Base-by-base conservation (phyloP, 2,329 filamentous ascomycete genomes). In the Penicillium rolfsii region DNA sequence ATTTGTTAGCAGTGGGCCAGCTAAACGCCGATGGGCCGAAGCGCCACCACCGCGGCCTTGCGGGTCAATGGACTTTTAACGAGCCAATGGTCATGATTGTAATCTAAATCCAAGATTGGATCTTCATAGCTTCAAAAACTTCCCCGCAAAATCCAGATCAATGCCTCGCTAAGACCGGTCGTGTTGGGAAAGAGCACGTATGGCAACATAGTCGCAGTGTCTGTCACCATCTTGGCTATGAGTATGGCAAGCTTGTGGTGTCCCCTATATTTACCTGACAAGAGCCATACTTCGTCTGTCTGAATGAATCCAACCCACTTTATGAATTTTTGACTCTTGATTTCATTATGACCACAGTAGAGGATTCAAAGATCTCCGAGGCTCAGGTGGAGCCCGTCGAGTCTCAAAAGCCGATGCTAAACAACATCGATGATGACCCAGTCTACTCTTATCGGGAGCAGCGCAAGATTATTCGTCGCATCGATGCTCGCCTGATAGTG, bases 401-500 rank as follows among this genome's bases (percentile, higher is more conserved):
- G 40, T 56, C 58, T 16, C 58, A 52, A 6, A 60, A 60, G 30
- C 41, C 54, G 6, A 56, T 52, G n/a, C 9, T 55, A 5, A 30
- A 48, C 38, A 43, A 33, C 36, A 30, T 62, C 26, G 59, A 62
- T 26, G 46, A 62, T 52, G 59, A 62, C 24, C 59, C 59, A 3
- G 56, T 62, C 8, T 59, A 56, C 19, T 46, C 59, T 6, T 46
- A 40, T 16, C 35, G n/a, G 2, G 59, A 68, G 48, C 64, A 68
- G 58, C 52, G 60, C n/a, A 60, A 55, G 16, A 66, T 69, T 12
- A 58, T 69, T 14, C 65, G 50, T 40, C 56, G 54, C 0, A 62
- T 69, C 3, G 67, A 69, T 33, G n/a, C 49, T n/a, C 64, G 65
- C 1, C 52, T 69, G 19, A 60, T 69, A 11, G n/a, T 63, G 6